Conservation (phyloP, 2,329 filamentous ascomycete species). For the Graphilbum fragrans region DNA sequence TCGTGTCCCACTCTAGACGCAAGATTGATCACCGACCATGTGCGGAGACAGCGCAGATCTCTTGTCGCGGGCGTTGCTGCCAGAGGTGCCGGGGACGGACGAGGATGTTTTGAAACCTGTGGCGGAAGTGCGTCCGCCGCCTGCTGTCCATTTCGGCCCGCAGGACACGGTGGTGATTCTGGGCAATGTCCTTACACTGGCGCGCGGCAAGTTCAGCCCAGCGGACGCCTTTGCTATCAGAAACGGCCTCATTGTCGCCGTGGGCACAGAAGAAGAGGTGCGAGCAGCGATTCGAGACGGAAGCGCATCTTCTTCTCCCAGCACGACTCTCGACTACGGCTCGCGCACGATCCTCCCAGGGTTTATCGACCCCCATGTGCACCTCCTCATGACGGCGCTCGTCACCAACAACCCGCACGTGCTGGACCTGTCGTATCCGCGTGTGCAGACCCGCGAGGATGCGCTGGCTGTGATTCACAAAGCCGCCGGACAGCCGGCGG, state of each 20-base stretch:
- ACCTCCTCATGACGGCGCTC: constrained; percentile 5
- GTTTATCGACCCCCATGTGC: constrained; percentile 7
- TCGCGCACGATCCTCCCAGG: constrained; percentile 2
- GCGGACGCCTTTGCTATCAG: constrained; percentile 3
- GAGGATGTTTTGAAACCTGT: neutral
- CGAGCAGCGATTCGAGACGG: constrained; percentile 1
- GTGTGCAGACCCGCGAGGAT: constrained; percentile 1
- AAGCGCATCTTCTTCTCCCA: neutral
- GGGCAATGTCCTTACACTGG: constrained; percentile 4
- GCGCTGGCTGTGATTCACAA: constrained; percentile 1
- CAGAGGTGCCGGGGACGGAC: constrained; percentile 1
- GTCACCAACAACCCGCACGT: neutral
- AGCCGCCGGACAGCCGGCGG: neutral
- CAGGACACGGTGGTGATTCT: constrained; percentile 1
- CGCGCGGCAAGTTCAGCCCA: constrained; percentile 2
- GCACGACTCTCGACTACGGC: constrained; percentile 3
- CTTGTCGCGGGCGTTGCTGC: constrained; percentile 3
- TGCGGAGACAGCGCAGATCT: constrained; percentile 6
- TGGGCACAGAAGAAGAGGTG: constrained; percentile 3
- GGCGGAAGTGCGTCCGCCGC: neutral
- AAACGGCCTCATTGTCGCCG: constrained; percentile 4
- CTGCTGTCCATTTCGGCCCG: neutral
- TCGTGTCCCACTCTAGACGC: neutral
- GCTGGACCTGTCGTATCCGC: constrained; percentile 5
- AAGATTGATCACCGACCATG: constrained; percentile 1